phyloP scores from a whole-genome alignment of 352 stramenopile species.

The Thalassiosira mediterranea region DNA sequence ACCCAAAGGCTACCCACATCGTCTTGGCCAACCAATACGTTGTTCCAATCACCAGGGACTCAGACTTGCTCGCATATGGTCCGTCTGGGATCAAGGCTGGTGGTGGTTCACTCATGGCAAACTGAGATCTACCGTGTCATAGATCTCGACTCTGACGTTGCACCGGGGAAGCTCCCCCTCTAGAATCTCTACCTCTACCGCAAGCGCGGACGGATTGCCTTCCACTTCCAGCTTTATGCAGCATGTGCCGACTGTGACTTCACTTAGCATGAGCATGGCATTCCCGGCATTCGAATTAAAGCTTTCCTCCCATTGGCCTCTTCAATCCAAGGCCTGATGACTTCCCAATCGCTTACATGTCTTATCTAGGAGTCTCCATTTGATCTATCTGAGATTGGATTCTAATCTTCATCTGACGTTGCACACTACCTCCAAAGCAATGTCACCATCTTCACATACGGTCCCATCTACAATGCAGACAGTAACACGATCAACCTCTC shows the following conservation, averaged over 20 bases:
- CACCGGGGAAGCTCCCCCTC: constrained; percentile 11
- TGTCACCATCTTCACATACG: too few species aligned
- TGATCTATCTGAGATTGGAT: too few species aligned
- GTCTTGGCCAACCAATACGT: neutral
- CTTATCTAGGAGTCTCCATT: too few species aligned
- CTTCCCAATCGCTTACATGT: too few species aligned
- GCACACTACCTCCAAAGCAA: too few species aligned
- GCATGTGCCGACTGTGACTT: constrained; percentile 29
- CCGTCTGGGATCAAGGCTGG: neutral
- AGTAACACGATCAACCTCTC: too few species aligned
- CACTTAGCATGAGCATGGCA: constrained; percentile 15
- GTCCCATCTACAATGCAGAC: too few species aligned
- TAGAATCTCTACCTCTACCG: constrained; percentile 14
- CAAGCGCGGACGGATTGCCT: too few species aligned
- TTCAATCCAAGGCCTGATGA: too few species aligned
- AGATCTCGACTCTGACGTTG: constrained; percentile 4
- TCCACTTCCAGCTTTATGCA: constrained; percentile 33
- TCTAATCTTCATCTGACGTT: too few species aligned
- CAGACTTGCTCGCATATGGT: constrained; percentile 11
- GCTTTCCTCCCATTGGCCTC: too few species aligned
- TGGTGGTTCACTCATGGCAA: constrained; percentile 11
- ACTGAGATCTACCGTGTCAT: constrained; percentile 17
- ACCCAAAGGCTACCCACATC: constrained; percentile 9
- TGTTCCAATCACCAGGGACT: constrained; percentile 3
- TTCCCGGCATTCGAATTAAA: too few species aligned